These are phyloP conservation scores for Calonectria ilicicola DNA, from an alignment of 2,329 filamentous ascomycete genomes.

Conservation along the genomic window DNA sequence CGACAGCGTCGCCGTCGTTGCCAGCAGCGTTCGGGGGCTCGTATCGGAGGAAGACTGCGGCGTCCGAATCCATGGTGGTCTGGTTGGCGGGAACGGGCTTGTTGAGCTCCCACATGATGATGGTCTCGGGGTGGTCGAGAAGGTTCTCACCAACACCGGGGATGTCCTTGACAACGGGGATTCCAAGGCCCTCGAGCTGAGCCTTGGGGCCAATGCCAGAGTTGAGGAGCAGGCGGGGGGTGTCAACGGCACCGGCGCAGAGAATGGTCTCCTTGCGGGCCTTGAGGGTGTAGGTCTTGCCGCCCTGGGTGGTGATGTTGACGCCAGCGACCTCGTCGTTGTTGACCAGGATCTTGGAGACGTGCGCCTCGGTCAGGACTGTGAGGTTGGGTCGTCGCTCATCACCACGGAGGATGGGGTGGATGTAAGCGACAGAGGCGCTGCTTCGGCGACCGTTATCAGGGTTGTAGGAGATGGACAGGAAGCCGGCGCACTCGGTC, in stretches of 20 bases:
- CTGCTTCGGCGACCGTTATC: conserved; percentile 87
- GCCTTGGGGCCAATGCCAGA: conserved; percentile 68
- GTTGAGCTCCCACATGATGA: conserved; percentile 82
- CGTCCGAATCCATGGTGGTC: conserved; percentile 93
- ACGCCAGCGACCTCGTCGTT: conserved; percentile 80
- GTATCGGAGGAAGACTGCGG: conserved; percentile 87
- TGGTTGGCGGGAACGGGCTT: conserved; percentile 80
- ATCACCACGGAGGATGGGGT: conserved; percentile 86
- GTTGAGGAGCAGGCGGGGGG: conserved; percentile 74
- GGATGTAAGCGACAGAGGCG: conserved; percentile 91
- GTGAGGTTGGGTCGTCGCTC: conserved; percentile 88
- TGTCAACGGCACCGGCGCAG: conserved; percentile 84
- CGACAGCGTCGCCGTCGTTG: conserved; percentile 80
- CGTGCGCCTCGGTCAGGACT: conserved; percentile 88
- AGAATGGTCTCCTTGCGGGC: conserved; percentile 83
- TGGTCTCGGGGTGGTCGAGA: conserved; percentile 70
- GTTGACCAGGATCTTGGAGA: conserved; percentile 81
- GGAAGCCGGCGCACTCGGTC: conserved; percentile 85
- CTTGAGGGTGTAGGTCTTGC: conserved; percentile 66
- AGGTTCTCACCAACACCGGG: conserved; percentile 72
- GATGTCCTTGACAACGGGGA: conserved; percentile 67
- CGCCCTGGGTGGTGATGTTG: conserved; percentile 70
- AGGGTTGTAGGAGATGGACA: conserved; percentile 91
- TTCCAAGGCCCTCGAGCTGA: conserved; percentile 65
- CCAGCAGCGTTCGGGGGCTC: conserved; percentile 75